Percentiles rank a stretch among this genome's conserved stretches.
phyloP scores from a whole-genome alignment of 129 eudicot species.

The Oenanthe sinensis region DNA sequence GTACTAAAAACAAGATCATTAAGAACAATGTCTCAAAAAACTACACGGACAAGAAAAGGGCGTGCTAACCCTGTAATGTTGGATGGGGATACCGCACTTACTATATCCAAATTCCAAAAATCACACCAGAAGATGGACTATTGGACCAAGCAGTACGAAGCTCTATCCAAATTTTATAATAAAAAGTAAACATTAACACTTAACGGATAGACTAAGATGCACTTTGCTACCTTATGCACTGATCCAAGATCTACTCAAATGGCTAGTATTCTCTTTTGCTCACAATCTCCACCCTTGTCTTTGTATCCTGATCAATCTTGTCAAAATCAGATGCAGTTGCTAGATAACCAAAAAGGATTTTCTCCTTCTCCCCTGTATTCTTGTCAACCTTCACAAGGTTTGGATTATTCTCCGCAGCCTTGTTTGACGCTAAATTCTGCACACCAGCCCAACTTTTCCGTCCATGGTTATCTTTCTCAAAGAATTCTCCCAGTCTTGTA shows the following conservation, averaged over 20 bases:
- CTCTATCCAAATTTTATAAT: neutral
- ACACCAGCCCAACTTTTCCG: conserved; percentile 53
- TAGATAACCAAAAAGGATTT: conserved; percentile 71
- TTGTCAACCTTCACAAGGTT: conserved; percentile 59
- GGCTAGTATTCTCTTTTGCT: conserved; percentile 46
- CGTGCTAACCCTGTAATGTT: neutral
- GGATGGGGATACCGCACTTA: neutral
- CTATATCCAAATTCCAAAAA: neutral
- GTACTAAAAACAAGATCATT: neutral
- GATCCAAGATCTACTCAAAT: conserved; percentile 13
- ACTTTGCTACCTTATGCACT: neutral
- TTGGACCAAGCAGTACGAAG: neutral
- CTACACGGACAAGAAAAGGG: neutral
- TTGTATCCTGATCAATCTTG: conserved; percentile 54
- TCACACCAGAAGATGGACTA: neutral
- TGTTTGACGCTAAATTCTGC: conserved; percentile 33
- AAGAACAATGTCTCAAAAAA: neutral
- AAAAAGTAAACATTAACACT: neutral
- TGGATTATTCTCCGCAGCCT: conserved; percentile 64
- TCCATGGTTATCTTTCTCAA: conserved; percentile 71
- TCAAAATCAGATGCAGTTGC: conserved; percentile 76
- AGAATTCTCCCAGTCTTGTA: conserved; percentile 52
- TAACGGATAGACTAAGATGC: neutral
- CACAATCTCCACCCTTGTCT: conserved; percentile 60
- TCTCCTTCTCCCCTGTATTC: conserved; percentile 63